Conservation (phyloP, 2,329 filamentous ascomycete species). For the Nemania abortiva region DNA sequence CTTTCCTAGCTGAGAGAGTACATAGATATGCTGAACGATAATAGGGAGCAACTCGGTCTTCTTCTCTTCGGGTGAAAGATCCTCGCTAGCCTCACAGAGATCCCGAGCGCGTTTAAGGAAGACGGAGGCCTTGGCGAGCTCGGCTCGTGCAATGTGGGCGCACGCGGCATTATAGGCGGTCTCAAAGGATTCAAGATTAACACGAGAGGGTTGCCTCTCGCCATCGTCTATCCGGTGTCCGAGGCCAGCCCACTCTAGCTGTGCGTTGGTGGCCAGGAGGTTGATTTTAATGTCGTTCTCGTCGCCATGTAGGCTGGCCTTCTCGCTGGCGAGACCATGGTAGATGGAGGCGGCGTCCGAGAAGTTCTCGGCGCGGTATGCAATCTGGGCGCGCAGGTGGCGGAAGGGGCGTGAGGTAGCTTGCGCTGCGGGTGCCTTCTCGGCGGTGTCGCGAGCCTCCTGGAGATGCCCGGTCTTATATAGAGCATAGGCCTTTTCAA, state of each 20-base stretch:
- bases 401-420: constrained; percentile 53
- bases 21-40: constrained; percentile 79
- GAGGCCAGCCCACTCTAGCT: constrained; percentile 76
- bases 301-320: constrained; percentile 65
- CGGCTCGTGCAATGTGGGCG: constrained; percentile 75
- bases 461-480: constrained; percentile 81
- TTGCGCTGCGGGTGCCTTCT: constrained; percentile 48
- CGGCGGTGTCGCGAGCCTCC: constrained; percentile 67
- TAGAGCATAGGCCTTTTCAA: constrained; percentile 84
- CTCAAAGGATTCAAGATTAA: constrained; percentile 81
- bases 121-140: constrained; percentile 72
- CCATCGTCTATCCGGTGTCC: constrained; percentile 62
- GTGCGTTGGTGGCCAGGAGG: constrained; percentile 76
- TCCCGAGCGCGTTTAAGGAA: constrained; percentile 77
- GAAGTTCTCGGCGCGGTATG: constrained; percentile 82
- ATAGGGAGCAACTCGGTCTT: constrained; percentile 80
- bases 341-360: constrained; percentile 74
- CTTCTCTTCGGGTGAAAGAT: constrained; percentile 80
- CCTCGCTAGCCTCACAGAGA: constrained; percentile 79
- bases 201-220: constrained; percentile 67
- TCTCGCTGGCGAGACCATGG: constrained; percentile 63
- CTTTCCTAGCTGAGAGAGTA: constrained; percentile 75
- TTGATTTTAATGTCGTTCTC: constrained; percentile 84
- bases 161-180: constrained; percentile 85
- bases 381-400: constrained; percentile 73